Conservation (phyloP, 176 grass and related monocot species). For the Coix lacrymajobi region DNA sequence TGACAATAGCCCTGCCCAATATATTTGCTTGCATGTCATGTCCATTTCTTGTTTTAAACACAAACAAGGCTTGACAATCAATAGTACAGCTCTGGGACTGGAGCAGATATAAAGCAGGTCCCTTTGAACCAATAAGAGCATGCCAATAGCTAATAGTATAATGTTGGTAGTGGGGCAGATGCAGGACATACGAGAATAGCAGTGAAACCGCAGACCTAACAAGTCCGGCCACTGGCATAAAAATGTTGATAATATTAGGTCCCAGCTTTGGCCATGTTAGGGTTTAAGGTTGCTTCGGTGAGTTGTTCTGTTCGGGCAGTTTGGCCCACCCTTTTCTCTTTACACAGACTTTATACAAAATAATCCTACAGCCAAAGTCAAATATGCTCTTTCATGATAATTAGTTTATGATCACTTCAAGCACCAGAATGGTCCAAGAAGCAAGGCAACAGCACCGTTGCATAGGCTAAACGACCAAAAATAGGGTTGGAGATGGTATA, state of each 20-base stretch:
- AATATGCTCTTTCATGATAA: background rate
- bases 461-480: background rate
- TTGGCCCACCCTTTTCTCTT: background rate
- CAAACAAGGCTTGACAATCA: background rate
- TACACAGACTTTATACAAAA: background rate
- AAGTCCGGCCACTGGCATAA: background rate
- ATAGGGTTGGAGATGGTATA: background rate
- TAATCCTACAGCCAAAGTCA: background rate
- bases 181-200: background rate
- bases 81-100: background rate
- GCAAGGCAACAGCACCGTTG: background rate
- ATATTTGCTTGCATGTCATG: background rate
- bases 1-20: background rate
- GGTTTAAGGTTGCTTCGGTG: conserved; percentile 3
- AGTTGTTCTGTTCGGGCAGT: background rate
- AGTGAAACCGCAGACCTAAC: background rate
- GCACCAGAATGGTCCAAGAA: background rate
- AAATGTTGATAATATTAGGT: background rate
- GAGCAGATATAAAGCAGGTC: background rate
- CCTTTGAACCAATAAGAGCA: background rate
- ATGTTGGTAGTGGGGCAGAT: background rate
- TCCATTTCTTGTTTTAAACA: background rate
- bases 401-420: conserved; percentile 5
- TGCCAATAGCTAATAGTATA: background rate
- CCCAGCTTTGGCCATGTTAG: background rate